Conservation (phyloP, 164 flowering plant species). For the Magnolia officinalis region DNA sequence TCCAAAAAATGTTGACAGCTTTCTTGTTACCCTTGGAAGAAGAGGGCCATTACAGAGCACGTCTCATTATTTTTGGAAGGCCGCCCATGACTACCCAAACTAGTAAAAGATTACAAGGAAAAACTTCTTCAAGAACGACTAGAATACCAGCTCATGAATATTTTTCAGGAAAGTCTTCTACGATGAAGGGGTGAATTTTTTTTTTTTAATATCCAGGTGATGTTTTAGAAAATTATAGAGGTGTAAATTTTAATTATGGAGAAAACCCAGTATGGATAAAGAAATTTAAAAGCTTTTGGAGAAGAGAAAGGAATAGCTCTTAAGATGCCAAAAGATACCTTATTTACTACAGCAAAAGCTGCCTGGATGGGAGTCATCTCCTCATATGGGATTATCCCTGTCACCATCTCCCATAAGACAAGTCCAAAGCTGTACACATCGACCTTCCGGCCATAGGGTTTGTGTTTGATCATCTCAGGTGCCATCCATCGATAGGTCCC, state of each 20-base stretch:
- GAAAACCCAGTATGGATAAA: not conserved
- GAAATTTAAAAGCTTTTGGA: not conserved
- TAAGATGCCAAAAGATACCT: slow-evolving; percentile 37
- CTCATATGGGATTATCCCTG: slow-evolving; percentile 77
- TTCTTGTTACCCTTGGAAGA: too few relatives aligned
- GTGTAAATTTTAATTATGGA: not conserved
- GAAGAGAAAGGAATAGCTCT: too few relatives aligned
- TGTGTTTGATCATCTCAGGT: slow-evolving; percentile 87
- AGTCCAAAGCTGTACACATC: slow-evolving; percentile 94
- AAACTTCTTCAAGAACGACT: not conserved
- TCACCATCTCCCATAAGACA: slow-evolving; percentile 80
- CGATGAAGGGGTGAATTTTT: too few relatives aligned
- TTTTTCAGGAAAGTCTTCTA: too few relatives aligned
- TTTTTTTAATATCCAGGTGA: too few relatives aligned
- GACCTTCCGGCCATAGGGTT: slow-evolving; percentile 67
- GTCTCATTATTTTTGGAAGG: too few relatives aligned
- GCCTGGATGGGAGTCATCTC: slow-evolving; percentile 87
- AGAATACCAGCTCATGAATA: not conserved
- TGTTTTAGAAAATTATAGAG: not conserved
- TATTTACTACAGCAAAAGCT: slow-evolving; percentile 83
- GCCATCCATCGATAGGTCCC: slow-evolving; percentile 99
- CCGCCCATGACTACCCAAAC: not conserved
- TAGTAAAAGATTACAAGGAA: not conserved
- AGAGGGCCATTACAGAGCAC: too few relatives aligned
- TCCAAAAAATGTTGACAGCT: too few relatives aligned